A percentile compares a stretch with the other conserved stretches of the same genome.
Conservation (phyloP, 2,329 filamentous ascomycete species). For the Fusarium sp. region DNA sequence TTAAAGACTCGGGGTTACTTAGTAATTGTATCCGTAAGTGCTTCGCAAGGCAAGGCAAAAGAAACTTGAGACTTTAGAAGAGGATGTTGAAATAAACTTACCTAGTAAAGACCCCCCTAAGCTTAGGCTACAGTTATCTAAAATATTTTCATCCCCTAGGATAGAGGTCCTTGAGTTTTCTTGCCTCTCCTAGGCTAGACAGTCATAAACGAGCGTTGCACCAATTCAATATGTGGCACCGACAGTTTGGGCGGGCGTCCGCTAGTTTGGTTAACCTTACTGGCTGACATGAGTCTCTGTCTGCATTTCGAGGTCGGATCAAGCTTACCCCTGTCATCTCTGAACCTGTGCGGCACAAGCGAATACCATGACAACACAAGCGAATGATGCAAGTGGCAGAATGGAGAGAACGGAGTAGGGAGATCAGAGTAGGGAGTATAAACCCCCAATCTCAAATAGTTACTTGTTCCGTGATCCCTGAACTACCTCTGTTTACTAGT, state of each 20-base stretch:
- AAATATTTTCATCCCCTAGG: not conserved
- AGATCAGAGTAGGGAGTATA: not conserved
- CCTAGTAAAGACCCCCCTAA: not conserved
- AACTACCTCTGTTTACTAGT: not conserved
- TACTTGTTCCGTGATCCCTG: not conserved
- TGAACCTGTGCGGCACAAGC: conserved; percentile 25
- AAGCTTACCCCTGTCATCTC: conserved; percentile 5
- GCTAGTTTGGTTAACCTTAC: conserved; percentile 14
- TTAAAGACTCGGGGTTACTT: not conserved
- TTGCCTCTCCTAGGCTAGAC: not conserved
- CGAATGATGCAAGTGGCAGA: not conserved
- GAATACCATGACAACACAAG: conserved; percentile 10
- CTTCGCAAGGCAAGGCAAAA: conserved; percentile 4
- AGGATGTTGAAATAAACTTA: not conserved
- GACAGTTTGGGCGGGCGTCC: conserved; percentile 18
- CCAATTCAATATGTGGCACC: conserved; percentile 18
- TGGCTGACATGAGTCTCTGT: conserved; percentile 2
- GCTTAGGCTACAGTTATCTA: not conserved
- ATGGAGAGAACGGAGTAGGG: not conserved
- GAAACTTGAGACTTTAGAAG: not conserved
- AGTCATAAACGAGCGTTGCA: not conserved
- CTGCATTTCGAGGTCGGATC: conserved; percentile 11
- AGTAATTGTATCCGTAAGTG: not conserved
- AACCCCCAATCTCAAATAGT: not conserved
- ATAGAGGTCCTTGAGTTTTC: not conserved